Percentiles rank a stretch among this genome's conserved stretches.
Conservation (phyloP, 2,329 filamentous ascomycete species). For the Lachnellula occidentalis region DNA sequence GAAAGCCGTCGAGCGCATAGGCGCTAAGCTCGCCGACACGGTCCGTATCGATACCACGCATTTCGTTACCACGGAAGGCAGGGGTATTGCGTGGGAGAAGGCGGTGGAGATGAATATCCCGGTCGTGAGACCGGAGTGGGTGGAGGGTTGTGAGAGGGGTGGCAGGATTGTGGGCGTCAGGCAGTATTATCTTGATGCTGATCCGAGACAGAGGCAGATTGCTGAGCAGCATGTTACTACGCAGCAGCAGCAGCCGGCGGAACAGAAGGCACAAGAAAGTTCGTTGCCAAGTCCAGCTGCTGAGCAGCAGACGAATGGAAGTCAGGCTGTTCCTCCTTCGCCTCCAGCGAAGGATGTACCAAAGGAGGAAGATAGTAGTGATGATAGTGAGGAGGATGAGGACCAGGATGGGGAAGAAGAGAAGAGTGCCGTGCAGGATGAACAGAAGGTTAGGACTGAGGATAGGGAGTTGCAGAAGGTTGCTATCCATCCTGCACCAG, state of each 20-base stretch:
- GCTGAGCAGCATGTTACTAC: conserved; percentile 12
- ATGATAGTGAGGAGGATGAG: conserved; percentile 24
- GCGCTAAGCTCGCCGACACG: conserved; percentile 82
- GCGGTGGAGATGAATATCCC: conserved; percentile 97
- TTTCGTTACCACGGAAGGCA: conserved; percentile 92
- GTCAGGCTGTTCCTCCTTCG: conserved; percentile 24
- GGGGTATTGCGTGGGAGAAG: conserved; percentile 89
- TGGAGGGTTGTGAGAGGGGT: conserved; percentile 91
- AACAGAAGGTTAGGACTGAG: conserved; percentile 52
- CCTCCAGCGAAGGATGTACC: conserved; percentile 28
- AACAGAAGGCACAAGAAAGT: conserved; percentile 14
- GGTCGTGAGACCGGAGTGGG: conserved; percentile 93
- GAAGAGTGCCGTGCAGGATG: conserved; percentile 35
- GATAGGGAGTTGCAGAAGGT: conserved; percentile 51
- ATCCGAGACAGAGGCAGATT: conserved; percentile 36
- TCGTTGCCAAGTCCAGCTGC: conserved; percentile 12
- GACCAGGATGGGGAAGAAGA: conserved; percentile 30
- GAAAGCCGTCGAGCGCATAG: conserved; percentile 77
- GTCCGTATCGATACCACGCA: conserved; percentile 97
- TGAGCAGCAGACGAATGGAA: conserved; percentile 21
- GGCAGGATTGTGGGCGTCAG: conserved; percentile 90
- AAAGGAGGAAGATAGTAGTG: conserved; percentile 20
- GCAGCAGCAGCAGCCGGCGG: conserved; percentile 17
- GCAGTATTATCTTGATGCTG: conserved; percentile 92
- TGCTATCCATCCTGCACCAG: conserved; percentile 39